Conservation (phyloP, 2,329 filamentous ascomycete genomes). For the Westerdykella sp. region DNA sequence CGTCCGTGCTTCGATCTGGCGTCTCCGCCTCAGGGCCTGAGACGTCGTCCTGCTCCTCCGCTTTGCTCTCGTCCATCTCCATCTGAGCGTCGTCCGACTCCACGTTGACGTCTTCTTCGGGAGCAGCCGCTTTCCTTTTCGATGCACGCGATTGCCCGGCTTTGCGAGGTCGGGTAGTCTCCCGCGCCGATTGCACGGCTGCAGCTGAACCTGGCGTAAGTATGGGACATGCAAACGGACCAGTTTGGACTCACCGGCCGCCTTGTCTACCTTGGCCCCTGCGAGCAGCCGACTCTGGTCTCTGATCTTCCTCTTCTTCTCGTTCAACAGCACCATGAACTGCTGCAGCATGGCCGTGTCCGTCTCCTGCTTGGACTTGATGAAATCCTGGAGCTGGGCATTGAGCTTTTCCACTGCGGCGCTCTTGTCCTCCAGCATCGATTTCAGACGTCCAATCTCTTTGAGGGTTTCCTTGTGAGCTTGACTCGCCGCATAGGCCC, state of each 20-base stretch:
- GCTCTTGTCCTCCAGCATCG: slow-evolving; percentile 47
- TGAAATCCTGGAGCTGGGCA: slow-evolving; percentile 59
- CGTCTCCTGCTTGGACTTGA: slow-evolving; percentile 59
- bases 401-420: slow-evolving; percentile 54
- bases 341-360: slow-evolving; percentile 63
- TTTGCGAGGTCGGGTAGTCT: slow-evolving; percentile 20
- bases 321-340: slow-evolving; percentile 64
- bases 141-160: slow-evolving; percentile 29
- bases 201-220: slow-evolving; percentile 14
- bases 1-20: slow-evolving; percentile 29
- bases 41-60: slow-evolving; percentile 21
- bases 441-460: slow-evolving; percentile 41
- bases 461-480: slow-evolving; percentile 43
- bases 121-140: slow-evolving; percentile 27
- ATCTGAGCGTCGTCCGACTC: slow-evolving; percentile 29
- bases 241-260: slow-evolving; percentile 18
- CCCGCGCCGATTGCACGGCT: slow-evolving; percentile 22
- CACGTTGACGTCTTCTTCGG: slow-evolving; percentile 7
- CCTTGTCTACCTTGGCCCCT: slow-evolving; percentile 44
- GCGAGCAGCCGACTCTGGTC: slow-evolving; percentile 62
- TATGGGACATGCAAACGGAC: slow-evolving; percentile 1
- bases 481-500: slow-evolving; percentile 57
- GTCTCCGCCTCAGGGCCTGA: slow-evolving; percentile 19
- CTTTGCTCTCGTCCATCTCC: slow-evolving; percentile 27
- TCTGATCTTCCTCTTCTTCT: slow-evolving; percentile 74